Evolutionary conservation across 768 basidiomycete genomes (phyloP).

Genomic region (Cystobasidium ongulense): DNA sequence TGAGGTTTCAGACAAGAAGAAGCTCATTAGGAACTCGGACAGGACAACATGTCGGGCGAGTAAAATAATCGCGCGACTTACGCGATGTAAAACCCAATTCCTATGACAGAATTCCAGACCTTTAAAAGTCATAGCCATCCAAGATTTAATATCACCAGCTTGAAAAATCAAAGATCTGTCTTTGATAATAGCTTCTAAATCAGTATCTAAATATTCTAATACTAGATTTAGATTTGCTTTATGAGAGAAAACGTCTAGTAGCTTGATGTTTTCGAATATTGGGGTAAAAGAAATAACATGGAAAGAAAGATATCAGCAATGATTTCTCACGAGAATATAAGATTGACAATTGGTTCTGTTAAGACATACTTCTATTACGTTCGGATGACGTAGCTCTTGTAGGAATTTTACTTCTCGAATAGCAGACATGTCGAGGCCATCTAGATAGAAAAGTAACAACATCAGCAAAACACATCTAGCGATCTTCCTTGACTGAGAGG

Average conservation of each 20-base stretch:
- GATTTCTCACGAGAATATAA: no score
- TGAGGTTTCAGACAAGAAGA: no score
- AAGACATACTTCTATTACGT: constrained; percentile 73
- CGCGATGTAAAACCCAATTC: constrained; percentile 86
- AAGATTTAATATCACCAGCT: constrained; percentile 92
- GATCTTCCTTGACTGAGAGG: no score
- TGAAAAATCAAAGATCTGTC: constrained; percentile 85
- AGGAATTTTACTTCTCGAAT: constrained; percentile 96
- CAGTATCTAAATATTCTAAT: constrained; percentile 89
- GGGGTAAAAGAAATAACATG: background rate
- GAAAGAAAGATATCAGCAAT: background rate
- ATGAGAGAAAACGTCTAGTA: constrained; percentile 91
- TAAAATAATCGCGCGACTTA: constrained; percentile 48
- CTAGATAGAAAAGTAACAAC: constrained; percentile 43
- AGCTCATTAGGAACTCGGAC: background rate
- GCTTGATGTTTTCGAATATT: constrained; percentile 49
- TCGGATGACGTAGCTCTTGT: constrained; percentile 84
- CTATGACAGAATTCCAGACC: constrained; percentile 98
- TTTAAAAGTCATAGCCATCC: constrained; percentile 97
- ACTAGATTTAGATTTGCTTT: constrained; percentile 96
- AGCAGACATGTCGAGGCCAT: constrained; percentile 97
- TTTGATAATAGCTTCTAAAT: constrained; percentile 93
- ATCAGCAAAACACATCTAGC: no score
- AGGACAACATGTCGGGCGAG: background rate
- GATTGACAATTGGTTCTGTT: background rate